These are phyloP conservation scores for Pythium scleroteichum DNA, from an alignment of 352 stramenopile genomes.

Conservation along the genomic window DNA sequence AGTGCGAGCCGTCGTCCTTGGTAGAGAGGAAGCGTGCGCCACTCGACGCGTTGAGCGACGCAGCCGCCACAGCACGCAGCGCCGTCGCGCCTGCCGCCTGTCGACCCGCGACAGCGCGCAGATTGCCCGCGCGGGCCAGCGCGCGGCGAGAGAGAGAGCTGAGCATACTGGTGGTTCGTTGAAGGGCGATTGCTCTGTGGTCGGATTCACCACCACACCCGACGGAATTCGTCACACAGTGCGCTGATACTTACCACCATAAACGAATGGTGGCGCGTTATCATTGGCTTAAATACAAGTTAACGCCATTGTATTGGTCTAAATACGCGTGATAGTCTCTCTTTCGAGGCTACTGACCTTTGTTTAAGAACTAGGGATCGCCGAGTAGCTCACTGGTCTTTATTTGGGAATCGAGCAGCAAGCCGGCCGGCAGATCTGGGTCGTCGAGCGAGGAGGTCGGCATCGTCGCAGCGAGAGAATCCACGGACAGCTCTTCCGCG, in stretches of 20 bases:
- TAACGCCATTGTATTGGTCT: too few species aligned
- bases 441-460: neutral
- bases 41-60: constrained; percentile 1
- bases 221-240: constrained; percentile 14
- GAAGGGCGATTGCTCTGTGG: constrained; percentile 6
- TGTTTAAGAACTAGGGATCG: neutral
- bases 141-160: constrained; percentile 23
- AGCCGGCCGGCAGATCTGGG: neutral
- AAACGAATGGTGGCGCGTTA: too few species aligned
- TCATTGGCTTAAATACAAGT: constrained; percentile 17
- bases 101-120: constrained; percentile 3
- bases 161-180: constrained; percentile 19
- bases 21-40: constrained; percentile 38
- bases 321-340: neutral
- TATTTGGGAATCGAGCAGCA: constrained; percentile 1
- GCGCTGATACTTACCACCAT: too few species aligned
- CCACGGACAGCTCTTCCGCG: too few species aligned
- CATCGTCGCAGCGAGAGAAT: too few species aligned
- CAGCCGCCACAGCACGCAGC: constrained; percentile 7
- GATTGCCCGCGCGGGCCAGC: constrained; percentile 12
- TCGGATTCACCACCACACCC: constrained; percentile 12
- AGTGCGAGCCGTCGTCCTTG: constrained; percentile 78
- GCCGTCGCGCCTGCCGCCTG: constrained; percentile 4
- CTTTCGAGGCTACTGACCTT: neutral
- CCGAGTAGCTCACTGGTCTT: neutral